These are phyloP conservation scores for Linderniella brevidens DNA, from an alignment of 257 asterid species.

Conservation along the genomic window DNA sequence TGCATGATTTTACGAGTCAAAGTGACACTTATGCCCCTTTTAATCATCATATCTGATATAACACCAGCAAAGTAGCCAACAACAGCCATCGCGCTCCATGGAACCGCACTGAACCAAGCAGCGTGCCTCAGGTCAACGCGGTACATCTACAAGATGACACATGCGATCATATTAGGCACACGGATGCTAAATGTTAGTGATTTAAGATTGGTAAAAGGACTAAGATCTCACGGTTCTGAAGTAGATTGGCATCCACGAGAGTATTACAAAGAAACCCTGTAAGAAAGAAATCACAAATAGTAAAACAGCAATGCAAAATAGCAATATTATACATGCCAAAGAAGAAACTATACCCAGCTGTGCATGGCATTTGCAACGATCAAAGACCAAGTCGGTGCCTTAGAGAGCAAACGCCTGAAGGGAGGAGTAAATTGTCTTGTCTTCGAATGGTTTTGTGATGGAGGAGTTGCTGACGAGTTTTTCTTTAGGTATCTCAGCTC, in stretches of 20 bases:
- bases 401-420: conserved; percentile 69
- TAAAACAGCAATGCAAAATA: background rate
- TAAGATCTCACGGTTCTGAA: conserved; percentile 52
- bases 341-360: conserved; percentile 66
- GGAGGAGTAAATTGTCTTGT: conserved; percentile 58
- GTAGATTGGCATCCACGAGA: conserved; percentile 98
- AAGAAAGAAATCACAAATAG: conserved; percentile 6
- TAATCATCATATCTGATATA: conserved; percentile 72
- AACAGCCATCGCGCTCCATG: conserved; percentile 95
- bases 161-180: conserved; percentile 8
- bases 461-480: conserved; percentile 21
- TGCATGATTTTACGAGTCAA: conserved; percentile 92
- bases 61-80: conserved; percentile 82
- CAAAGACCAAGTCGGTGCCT: conserved; percentile 88
- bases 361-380: conserved; percentile 95
- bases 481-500: conserved; percentile 72
- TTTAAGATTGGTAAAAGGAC: background rate
- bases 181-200: background rate
- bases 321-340: background rate
- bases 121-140: conserved; percentile 91
- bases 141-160: conserved; percentile 41
- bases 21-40: conserved; percentile 62
- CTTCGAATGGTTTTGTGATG: conserved; percentile 19
- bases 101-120: conserved; percentile 98
- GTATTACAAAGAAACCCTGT: conserved; percentile 92